Evolutionary conservation across 371 early-diverging fungal genomes (phyloP).

Genomic region (Mucor indicus): DNA sequence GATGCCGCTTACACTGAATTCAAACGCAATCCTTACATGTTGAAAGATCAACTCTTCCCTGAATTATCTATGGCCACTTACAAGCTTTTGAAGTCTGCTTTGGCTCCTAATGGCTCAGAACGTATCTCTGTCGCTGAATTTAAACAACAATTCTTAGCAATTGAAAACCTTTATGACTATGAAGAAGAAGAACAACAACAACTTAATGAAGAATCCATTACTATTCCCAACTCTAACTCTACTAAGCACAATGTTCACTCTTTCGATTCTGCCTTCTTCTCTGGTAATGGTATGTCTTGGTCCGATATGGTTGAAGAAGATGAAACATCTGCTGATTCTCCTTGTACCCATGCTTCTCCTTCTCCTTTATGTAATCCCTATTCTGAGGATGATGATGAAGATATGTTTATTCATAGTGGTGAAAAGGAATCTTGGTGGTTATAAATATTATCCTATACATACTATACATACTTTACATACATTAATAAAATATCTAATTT

Average conservation of each 20-base stretch:
- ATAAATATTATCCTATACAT: constrained; percentile 11
- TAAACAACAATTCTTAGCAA: constrained; percentile 26
- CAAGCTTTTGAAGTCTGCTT: constrained; percentile 33
- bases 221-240: constrained; percentile 30
- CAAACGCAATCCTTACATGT: constrained; percentile 44
- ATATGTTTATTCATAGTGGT: constrained; percentile 40
- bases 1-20: constrained; percentile 59
- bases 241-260: constrained; percentile 23
- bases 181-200: constrained; percentile 26
- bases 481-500: too few species aligned
- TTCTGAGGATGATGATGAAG: constrained; percentile 31
- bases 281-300: constrained; percentile 32
- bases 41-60: constrained; percentile 53
- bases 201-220: constrained; percentile 2
- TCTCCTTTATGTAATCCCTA: background rate
- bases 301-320: constrained; percentile 47
- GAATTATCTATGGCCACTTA: constrained; percentile 30
- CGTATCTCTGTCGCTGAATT: constrained; percentile 36
- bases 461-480: constrained; percentile 16
- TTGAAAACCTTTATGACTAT: constrained; percentile 29
- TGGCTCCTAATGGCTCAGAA: constrained; percentile 24
- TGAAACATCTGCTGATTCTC: constrained; percentile 2
- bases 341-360: background rate
- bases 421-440: constrained; percentile 53
- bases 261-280: constrained; percentile 45